phyloP scores from a whole-genome alignment of 192 early-diverging fungal species.

The Backusella circina region DNA sequence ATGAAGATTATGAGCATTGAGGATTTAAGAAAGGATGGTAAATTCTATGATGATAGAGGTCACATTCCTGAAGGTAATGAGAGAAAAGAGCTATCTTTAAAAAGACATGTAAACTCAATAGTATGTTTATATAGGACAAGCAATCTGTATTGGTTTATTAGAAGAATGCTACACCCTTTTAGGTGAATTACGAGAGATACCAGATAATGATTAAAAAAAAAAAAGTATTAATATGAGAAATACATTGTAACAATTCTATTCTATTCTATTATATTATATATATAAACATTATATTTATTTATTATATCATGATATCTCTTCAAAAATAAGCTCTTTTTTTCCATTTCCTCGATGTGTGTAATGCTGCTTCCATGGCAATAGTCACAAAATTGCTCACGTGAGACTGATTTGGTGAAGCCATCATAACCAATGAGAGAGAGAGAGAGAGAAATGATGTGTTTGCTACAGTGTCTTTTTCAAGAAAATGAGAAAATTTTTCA shows the following conservation, averaged over 20 bases:
- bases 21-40: conserved; percentile 76
- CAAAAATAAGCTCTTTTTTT: not conserved
- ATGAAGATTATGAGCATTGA: conserved; percentile 85
- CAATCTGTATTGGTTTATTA: conserved; percentile 72
- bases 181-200: conserved; percentile 59
- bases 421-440: not conserved
- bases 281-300: not conserved
- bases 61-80: conserved; percentile 54
- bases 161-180: conserved; percentile 85
- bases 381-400: not conserved
- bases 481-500: too few species aligned
- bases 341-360: too few species aligned
- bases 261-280: not conserved
- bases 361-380: not conserved
- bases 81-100: too few species aligned
- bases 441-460: not conserved
- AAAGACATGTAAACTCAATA: not conserved
- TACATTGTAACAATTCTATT: not conserved
- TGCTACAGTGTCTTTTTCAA: too few species aligned
- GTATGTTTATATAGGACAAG: conserved; percentile 52
- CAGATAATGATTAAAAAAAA: not conserved
- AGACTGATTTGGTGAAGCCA: not conserved
- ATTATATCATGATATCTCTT: not conserved
- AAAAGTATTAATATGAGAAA: not conserved
- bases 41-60: conserved; percentile 82